Base-by-base conservation (phyloP, 306 rosid genomes). In the Pyrus communis region DNA sequence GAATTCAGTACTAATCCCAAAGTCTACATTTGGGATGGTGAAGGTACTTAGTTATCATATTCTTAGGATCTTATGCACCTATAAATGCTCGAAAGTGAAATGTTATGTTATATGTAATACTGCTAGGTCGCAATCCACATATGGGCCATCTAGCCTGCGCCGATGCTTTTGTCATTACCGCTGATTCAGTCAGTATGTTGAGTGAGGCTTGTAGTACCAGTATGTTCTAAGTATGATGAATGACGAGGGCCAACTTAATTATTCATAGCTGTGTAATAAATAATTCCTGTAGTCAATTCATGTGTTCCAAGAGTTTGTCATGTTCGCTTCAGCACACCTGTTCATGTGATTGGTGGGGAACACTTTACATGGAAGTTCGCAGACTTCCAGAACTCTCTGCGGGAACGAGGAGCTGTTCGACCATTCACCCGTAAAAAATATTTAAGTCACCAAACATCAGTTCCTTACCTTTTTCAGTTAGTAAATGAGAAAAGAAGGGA, bases 171-270 rank as follows among this genome's bases (percentile, higher is more conserved):
- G 91, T 92, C 78, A 87, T 95, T 79, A 95, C 96, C 7, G 97
- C 97, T 69, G 98, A 92, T 85, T 92, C 98, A 49, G 93, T 92
- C 65, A 95, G 97, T 79, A 91, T 91, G 99, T 80, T 95, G 89
- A 92, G 97, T 83, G 97, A 92, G 88, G 97, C 96, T 78, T 89
- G 99, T 82, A 89, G 92, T 77, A 95, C 92, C 7, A 93, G 97
- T 95, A 90, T 81, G 94, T 84, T 43, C 58, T 5, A 75, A 71
- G 57, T 43, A 61, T 82, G 67, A 83, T 67, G 71, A 55, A 49
- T n/a, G 61, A 61, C 13, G 14, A 9, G 5, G 51, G 23, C 59
- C 58, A 63, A 61, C 27, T 73, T 77, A 38, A 38, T 38, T 38
- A 51, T 40, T 17, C 3, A 38, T 31, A 52, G 30, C 42, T 45